Evolutionary conservation across 2,329 filamentous ascomycete species (phyloP).

Genomic region (Penicillium sp.): DNA sequence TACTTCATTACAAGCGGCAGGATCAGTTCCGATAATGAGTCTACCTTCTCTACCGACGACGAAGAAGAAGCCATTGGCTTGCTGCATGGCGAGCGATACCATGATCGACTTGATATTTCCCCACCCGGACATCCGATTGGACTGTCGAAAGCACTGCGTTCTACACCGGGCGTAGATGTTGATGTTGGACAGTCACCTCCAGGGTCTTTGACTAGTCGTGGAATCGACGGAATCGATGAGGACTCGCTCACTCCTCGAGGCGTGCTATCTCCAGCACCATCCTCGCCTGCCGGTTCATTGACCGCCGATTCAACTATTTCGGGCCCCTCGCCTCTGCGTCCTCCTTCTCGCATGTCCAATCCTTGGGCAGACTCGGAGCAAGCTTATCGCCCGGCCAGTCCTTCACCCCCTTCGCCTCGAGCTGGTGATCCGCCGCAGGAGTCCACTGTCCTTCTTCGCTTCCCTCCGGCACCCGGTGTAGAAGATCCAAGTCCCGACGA

Average conservation of each 20-base stretch:
- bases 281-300: slow-evolving; percentile 33
- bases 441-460: slow-evolving; percentile 36
- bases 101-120: slow-evolving; percentile 32
- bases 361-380: slow-evolving; percentile 35
- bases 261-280: slow-evolving; percentile 29
- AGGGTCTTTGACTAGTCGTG: slow-evolving; percentile 32
- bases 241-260: slow-evolving; percentile 31
- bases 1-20: slow-evolving; percentile 91
- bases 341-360: slow-evolving; percentile 35
- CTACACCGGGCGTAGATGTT: slow-evolving; percentile 10
- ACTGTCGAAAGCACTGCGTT: slow-evolving; percentile 17
- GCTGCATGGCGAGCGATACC: slow-evolving; percentile 36
- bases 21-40: slow-evolving; percentile 52
- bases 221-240: slow-evolving; percentile 32
- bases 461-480: slow-evolving; percentile 37
- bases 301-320: slow-evolving; percentile 28
- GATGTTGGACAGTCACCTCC: slow-evolving; percentile 26
- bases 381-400: slow-evolving; percentile 24
- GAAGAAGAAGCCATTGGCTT: slow-evolving; percentile 53
- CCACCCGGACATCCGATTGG: slow-evolving; percentile 19
- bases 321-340: slow-evolving; percentile 28
- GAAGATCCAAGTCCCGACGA: slow-evolving; percentile 19
- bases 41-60: slow-evolving; percentile 60
- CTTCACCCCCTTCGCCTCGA: slow-evolving; percentile 26
- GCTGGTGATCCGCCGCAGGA: slow-evolving; percentile 15